Evolutionary conservation across 768 basidiomycete genomes (phyloP), one percentile per base, ranked within the genome.

Genomic region (Hericium rajendrae): DNA sequence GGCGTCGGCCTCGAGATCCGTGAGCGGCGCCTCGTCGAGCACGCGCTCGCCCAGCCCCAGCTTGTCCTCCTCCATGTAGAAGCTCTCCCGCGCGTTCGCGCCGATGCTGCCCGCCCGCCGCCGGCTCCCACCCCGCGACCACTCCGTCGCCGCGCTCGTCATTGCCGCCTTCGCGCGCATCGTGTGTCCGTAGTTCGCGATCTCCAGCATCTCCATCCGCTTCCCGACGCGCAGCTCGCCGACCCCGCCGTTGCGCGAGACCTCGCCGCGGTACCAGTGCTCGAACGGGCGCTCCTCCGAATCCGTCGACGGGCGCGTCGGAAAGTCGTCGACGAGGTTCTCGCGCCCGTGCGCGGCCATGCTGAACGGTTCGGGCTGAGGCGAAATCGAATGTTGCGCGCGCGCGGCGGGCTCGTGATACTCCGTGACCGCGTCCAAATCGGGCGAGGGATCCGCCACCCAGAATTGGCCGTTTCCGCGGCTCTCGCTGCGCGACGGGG

Each of bases 261-360:
- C 80, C 62, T 93, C 90, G 1, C 90, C 90, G 51, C 90, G 84
- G 66, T 93, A 93, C 90, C 90, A 92, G 65, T 93, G 90, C 64
- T 92, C 88, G 59, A 85, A 92, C 0, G 89, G 89, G 13, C 80
- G 79, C 66, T 92, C 90, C 59, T 89, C 88, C 5, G 88, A 90
- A 22, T 91, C 88, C 24, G 72, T 78, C 4, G 88, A 88, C 12
- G 76, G 72, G 48, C 88, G 78, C n/a, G 66, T 58, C 18, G 57
- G 46, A 2, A 56, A 57, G 37, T 63, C 65, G 43, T 72, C 69
- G 58, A 67, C 57, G 61, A 73, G 67, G 57, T 66, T 73, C 71
- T 41, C 43, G 72, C 69, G 59, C 73, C 82, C 79, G 24, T 78
- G 76, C 26, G 74, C 73, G 54, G 74, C 65, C 20, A 79, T 68